A percentile compares a stretch with the other conserved stretches of the same genome.
Conservation (phyloP, 306 rosid genomes). For the Psophocarpus tetragonolobus region DNA sequence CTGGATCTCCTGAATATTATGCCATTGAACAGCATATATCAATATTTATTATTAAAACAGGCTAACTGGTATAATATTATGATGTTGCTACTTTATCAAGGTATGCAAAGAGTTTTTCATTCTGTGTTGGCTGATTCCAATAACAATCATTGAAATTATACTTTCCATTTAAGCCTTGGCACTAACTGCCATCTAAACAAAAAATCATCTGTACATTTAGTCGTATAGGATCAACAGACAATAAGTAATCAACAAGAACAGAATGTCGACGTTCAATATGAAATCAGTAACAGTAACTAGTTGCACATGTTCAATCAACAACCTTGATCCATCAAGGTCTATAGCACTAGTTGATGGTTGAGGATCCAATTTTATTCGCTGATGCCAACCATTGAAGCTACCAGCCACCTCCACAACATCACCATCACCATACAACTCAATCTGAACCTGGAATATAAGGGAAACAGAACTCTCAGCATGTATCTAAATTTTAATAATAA, state of each 20-base stretch:
- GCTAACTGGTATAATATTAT: not conserved
- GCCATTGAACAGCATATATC: conserved; percentile 34
- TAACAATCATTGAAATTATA: conserved; percentile 27
- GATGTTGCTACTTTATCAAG: not conserved
- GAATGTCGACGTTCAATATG: conserved; percentile 1
- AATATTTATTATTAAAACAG: conserved; percentile 12
- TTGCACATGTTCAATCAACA: conserved; percentile 22
- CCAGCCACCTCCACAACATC: conserved; percentile 87
- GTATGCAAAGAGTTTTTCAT: conserved; percentile 11
- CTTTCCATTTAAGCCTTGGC: not conserved
- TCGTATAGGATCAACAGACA: conserved; percentile 17
- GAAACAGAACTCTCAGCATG: conserved; percentile 38
- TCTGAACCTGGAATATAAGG: conserved; percentile 59
- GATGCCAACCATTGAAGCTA: conserved; percentile 98
- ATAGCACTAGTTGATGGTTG: conserved; percentile 45
- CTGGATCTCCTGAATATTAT: conserved; percentile 56
- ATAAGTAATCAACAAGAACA: conserved; percentile 6
- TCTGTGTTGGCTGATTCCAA: conserved; percentile 23
- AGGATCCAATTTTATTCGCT: conserved; percentile 71
- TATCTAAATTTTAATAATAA: conserved; percentile 2
- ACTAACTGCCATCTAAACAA: conserved; percentile 8
- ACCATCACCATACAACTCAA: conserved; percentile 70
- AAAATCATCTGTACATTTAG: conserved; percentile 11
- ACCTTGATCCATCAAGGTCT: conserved; percentile 64
- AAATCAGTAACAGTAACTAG: conserved; percentile 1